Evolutionary conservation across 2,329 filamentous ascomycete genomes (phyloP).

Genomic region (Paecilomyces fulvus): DNA sequence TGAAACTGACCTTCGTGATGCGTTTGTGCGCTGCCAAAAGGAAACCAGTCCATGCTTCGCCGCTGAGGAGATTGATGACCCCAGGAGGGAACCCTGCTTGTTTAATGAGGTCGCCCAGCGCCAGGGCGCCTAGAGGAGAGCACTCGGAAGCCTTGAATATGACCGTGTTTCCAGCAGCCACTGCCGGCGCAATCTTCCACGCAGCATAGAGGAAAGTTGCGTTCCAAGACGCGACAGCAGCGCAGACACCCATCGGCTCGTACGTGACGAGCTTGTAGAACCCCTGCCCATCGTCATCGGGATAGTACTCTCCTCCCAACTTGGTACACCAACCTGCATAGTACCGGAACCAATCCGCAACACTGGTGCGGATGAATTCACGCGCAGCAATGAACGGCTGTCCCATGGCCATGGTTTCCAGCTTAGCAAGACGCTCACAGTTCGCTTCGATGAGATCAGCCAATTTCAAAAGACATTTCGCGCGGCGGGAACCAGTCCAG

Average conservation of each 20-base stretch:
- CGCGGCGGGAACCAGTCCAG: conserved; percentile 5
- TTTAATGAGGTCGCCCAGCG: conserved; percentile 15
- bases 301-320: conserved; percentile 5
- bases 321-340: conserved; percentile 7
- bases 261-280: conserved; percentile 4
- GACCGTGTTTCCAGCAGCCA: not conserved
- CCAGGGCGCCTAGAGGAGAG: not conserved
- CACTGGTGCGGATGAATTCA: not conserved
- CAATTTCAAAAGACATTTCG: conserved; percentile 6
- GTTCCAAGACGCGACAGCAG: conserved; percentile 1
- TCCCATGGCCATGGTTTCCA: conserved; percentile 10
- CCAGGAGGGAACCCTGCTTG: conserved; percentile 22
- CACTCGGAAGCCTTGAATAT: not conserved
- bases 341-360: not conserved
- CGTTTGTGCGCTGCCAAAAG: conserved; percentile 30
- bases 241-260: conserved; percentile 13
- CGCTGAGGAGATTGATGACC: conserved; percentile 32
- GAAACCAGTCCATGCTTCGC: conserved; percentile 29
- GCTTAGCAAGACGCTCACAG: conserved; percentile 4
- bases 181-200: not conserved
- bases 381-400: conserved; percentile 6
- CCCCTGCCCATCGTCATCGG: conserved; percentile 4
- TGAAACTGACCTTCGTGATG: conserved; percentile 35
- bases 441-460: conserved; percentile 6
- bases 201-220: conserved; percentile 6